A percentile compares a stretch with the other conserved stretches of the same genome.
Evolutionary conservation across 495 filamentous ascomycete species (phyloP).

Genomic region (Terfezia boudieri): DNA sequence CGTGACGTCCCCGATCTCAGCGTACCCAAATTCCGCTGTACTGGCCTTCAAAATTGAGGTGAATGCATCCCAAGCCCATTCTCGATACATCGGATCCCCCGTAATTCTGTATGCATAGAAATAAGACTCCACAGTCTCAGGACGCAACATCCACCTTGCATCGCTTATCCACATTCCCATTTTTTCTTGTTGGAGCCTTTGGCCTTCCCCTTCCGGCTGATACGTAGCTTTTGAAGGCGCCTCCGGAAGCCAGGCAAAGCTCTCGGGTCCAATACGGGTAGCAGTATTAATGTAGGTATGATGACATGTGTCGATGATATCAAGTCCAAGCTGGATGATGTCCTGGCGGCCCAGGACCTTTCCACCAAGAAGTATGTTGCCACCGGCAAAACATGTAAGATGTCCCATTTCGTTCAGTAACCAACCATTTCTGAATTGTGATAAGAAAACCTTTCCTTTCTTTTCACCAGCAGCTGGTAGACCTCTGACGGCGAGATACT

Average conservation of each 20-base stretch:
- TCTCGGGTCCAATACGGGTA: slow-evolving; percentile 20
- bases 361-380: slow-evolving; percentile 21
- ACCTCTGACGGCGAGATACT: slow-evolving; percentile 15
- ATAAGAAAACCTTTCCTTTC: slow-evolving; percentile 15
- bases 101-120: slow-evolving; percentile 28
- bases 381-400: slow-evolving; percentile 22
- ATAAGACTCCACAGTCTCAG: slow-evolving; percentile 25
- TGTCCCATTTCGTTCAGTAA: slow-evolving; percentile 20
- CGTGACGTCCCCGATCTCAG: slow-evolving; percentile 16
- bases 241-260: neutral
- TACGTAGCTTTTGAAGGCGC: slow-evolving; percentile 5
- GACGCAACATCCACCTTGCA: slow-evolving; percentile 20
- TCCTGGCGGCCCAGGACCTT: slow-evolving; percentile 12
- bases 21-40: slow-evolving; percentile 15
- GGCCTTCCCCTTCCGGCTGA: slow-evolving; percentile 9
- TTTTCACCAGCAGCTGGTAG: slow-evolving; percentile 6
- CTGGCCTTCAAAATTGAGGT: slow-evolving; percentile 13
- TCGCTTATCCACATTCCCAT: slow-evolving; percentile 18
- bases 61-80: slow-evolving; percentile 25
- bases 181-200: slow-evolving; percentile 13
- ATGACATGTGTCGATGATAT: slow-evolving; percentile 19
- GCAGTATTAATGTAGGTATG: slow-evolving; percentile 16
- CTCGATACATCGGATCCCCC: slow-evolving; percentile 23
- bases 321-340: slow-evolving; percentile 18
- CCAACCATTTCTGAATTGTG: slow-evolving; percentile 15